Evolutionary conservation across 371 early-diverging fungal species (phyloP), one percentile per base, ranked within the genome.

Genomic region (Circinella umbellata): DNA sequence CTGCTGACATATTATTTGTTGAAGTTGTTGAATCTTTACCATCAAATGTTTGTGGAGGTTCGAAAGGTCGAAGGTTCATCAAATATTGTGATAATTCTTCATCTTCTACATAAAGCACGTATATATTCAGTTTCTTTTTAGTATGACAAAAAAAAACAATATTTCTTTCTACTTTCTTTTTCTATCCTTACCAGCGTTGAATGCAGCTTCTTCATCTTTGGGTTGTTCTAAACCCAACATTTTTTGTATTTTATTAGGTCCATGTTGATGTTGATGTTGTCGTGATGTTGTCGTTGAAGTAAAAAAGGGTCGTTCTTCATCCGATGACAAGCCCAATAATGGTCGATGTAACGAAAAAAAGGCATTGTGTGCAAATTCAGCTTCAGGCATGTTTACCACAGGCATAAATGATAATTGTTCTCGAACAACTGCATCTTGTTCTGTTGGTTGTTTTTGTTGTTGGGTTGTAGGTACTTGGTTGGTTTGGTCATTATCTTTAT

Each of bases 331-430:
- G 4, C 85, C 85, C 35, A 85, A 69, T 8, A 85, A 67, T 47
- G 85, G 85, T 68, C 85, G 66, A 70, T 85, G 77, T 46, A 85
- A 74, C 11, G 85, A 79, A 61, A 85, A 85, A 66, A 85, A 85
- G 5, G 83, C 76, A 71, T 82, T 76, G 57, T 82, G 79, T 36
- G 83, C 83, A 49, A 85, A 74, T 65, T 85, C 85, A 17, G 72
- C 76, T 65, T 83, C 76, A 6, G 85, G 85, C 62, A 85, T 81
- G 68, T 83, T 85, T 69, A 85, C 76, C 9, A 85, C 85, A 38
- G 85, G 81, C 74, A 85, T 75, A 74, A 84, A 80, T 4, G 80
- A 68, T 11, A 68, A 39, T 15, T 20, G 60, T 20, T 60, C 48
- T 18, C 14, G 48, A 14, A 18, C 48, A 5, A 39, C 64, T 27